Conservation (phyloP, 352 stramenopile genomes). For the Nothophytophthora sp. region DNA sequence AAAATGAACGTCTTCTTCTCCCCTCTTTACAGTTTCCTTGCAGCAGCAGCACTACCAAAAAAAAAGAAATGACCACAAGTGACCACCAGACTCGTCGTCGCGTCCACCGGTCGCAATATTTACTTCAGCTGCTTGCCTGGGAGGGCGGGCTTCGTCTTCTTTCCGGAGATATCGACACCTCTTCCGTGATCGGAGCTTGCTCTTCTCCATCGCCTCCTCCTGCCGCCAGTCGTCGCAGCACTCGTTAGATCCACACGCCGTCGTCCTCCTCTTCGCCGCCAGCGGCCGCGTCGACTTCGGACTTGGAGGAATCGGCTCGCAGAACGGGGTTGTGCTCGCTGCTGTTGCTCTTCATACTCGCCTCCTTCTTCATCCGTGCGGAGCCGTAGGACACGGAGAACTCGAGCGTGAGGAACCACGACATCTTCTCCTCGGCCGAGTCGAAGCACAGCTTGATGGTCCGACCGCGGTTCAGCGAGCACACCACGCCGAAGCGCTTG, state of each 20-base stretch:
- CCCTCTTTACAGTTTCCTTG: conserved; percentile 28
- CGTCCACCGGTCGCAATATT: conserved; percentile 29
- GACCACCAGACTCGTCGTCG: conserved; percentile 8
- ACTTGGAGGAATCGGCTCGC: conserved; percentile 43
- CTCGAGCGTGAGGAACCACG: conserved; percentile 80
- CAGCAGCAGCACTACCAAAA: conserved; percentile 27
- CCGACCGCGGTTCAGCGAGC: conserved; percentile 62
- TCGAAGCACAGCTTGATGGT: conserved; percentile 84
- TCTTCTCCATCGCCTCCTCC: conserved; percentile 9
- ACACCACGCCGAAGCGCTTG: conserved; percentile 72
- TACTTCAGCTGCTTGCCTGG: conserved; percentile 26
- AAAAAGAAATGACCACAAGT: conserved; percentile 25
- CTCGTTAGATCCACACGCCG: conserved; percentile 69
- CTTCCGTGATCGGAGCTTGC: conserved; percentile 6
- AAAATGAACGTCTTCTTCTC: conserved; percentile 34
- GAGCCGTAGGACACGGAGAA: conserved; percentile 70
- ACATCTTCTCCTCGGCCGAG: conserved; percentile 82
- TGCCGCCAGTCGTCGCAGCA: not conserved
- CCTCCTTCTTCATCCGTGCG: conserved; percentile 72
- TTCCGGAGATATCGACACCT: conserved; percentile 8
- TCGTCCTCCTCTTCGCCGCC: conserved; percentile 43
- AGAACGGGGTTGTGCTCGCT: conserved; percentile 38
- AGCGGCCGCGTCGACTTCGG: conserved; percentile 21
- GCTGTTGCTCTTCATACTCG: conserved; percentile 43
- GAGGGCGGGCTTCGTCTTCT: conserved; percentile 14